Evolutionary conservation across 768 basidiomycete genomes (phyloP), one percentile per base, ranked within the genome.

Genomic region (Inosperma sp.): DNA sequence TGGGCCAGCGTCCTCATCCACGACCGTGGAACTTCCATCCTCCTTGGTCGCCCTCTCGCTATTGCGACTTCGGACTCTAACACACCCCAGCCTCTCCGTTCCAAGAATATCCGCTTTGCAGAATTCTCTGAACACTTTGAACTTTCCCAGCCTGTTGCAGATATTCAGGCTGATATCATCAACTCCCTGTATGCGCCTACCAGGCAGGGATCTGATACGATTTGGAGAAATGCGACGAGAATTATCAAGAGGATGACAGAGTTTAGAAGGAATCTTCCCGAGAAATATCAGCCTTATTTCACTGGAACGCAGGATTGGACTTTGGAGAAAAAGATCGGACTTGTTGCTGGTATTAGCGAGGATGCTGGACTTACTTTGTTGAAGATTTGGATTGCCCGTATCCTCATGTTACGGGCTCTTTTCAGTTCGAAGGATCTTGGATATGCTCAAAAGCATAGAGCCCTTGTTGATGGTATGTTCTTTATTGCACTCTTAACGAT

Each of bases 141-240:
- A 47, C 72, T 83, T 21, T 88, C 86, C 16, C 79, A 83, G 47
- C 82, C 86, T 7, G 74, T 92, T 39, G 83, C 83, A 19, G 86
- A 88, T 56, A 88, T 93, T 51, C 90, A 93, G 56, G 90, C 89
- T 4, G 90, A 92, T 55, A 88, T 93, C 53, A 87, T 92, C 72
- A 88, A 88, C 62, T 88, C 87, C 8, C 74, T 93, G 7, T 93
- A 92, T 61, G 76, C 81, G 7, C 89, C 90, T 1, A 81, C 82
- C n/a, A 77, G 75, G 40, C 84, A 86, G 65, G 77, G 75, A 19
- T 78, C 77, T 1, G 86, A 88, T 56, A 71, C 78, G 7, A 79
- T 89, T 53, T 82, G 90, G 75, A 80, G 81, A 36, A 83, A 87
- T 59, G 86, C 89, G 19, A 84, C 77, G 19, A 75, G 90, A 47